A percentile compares a stretch with the other conserved stretches of the same genome.
Evolutionary conservation across 192 early-diverging fungal species (phyloP).

Genomic region (Piromyces finnis): DNA sequence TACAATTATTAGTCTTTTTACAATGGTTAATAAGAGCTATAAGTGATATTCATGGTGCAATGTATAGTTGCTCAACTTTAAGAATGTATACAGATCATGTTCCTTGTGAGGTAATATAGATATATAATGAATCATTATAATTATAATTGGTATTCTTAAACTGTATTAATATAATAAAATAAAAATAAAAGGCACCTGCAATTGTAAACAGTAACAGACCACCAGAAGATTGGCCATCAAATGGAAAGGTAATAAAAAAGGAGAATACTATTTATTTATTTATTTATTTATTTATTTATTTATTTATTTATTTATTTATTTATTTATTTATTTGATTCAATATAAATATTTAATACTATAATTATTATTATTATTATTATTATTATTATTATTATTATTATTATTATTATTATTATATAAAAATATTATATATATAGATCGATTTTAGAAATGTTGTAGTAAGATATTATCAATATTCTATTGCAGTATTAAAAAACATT

Average conservation of each 20-base stretch:
- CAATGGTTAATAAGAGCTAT: conserved; percentile 25
- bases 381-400: too few relatives aligned
- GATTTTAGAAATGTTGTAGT: neutral
- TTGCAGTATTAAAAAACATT: neutral
- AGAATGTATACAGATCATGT: neutral
- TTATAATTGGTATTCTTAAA: too few relatives aligned
- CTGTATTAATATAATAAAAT: too few relatives aligned
- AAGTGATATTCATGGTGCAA: neutral
- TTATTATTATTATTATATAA: too few relatives aligned
- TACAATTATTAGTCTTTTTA: conserved; percentile 50
- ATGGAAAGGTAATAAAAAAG: neutral
- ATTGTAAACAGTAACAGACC: neutral
- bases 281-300: too few relatives aligned
- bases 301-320: too few relatives aligned
- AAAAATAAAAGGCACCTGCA: neutral
- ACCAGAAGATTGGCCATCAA: neutral
- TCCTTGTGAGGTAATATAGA: neutral
- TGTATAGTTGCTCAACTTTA: neutral
- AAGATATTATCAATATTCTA: neutral
- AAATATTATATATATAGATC: neutral
- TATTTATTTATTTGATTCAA: too few relatives aligned
- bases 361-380: too few relatives aligned
- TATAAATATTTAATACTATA: too few relatives aligned
- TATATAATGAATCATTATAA: too few relatives aligned
- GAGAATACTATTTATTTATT: too few relatives aligned